These are phyloP conservation scores for Solanum virginianum DNA, from an alignment of 257 asterid genomes.

Conservation along the genomic window DNA sequence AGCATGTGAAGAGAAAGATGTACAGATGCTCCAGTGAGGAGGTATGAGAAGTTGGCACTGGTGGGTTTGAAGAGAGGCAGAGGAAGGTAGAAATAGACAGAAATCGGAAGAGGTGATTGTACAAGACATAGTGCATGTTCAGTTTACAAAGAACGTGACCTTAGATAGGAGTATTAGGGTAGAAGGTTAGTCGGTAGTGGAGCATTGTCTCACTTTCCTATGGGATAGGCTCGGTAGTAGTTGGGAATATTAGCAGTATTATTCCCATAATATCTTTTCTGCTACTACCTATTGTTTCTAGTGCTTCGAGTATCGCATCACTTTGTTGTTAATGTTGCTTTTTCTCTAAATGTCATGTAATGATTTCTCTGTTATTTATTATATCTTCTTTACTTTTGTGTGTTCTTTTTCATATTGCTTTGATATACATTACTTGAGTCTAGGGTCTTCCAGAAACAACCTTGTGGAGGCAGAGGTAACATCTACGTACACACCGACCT, in stretches of 20 bases:
- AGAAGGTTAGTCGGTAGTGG: not conserved
- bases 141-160: not conserved
- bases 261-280: not conserved
- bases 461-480: not conserved
- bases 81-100: not conserved
- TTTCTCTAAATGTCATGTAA: not conserved
- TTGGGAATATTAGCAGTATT: not conserved
- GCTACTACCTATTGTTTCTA: not conserved
- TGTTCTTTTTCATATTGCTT: not conserved
- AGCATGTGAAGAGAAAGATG: not conserved
- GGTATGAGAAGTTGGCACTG: not conserved
- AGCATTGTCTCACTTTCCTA: not conserved
- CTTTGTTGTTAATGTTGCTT: not conserved
- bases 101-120: not conserved
- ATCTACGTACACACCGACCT: not conserved
- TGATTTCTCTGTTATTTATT: not conserved
- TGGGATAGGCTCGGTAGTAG: not conserved
- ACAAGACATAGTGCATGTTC: not conserved
- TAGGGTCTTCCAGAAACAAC: not conserved
- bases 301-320: not conserved
- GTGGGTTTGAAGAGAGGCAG: not conserved
- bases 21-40: not conserved
- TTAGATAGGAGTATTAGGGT: not conserved
- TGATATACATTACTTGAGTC: not conserved
- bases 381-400: not conserved